phyloP scores from a whole-genome alignment of 345 rosid species.

The Aquilaria malaccensis region DNA sequence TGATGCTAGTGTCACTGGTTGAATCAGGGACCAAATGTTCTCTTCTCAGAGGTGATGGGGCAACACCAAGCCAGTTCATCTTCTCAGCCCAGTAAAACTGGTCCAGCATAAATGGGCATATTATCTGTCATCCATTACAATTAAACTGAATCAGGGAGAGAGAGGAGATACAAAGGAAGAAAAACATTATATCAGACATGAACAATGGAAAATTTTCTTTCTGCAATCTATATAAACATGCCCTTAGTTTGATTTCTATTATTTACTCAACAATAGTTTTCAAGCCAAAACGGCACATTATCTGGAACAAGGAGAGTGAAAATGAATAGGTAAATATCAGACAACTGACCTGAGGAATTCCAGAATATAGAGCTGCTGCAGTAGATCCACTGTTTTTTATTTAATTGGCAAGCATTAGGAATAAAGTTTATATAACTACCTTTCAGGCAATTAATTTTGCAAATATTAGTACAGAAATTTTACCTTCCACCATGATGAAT shows the following conservation, averaged over 20 bases:
- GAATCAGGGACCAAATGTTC: slow-evolving; percentile 44
- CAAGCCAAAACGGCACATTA: not conserved
- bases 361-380: slow-evolving; percentile 77
- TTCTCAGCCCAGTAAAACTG: slow-evolving; percentile 97
- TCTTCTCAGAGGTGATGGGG: slow-evolving; percentile 64
- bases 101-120: slow-evolving; percentile 84
- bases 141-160: not conserved
- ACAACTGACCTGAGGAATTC: slow-evolving; percentile 71
- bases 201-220: no score
- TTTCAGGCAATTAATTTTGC: slow-evolving; percentile 5
- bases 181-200: no score
- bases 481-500: slow-evolving; percentile 97
- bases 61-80: slow-evolving; percentile 91
- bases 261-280: not conserved
- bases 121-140: slow-evolving; percentile 38
- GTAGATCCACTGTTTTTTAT: slow-evolving; percentile 59
- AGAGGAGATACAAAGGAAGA: not conserved
- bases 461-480: slow-evolving; percentile 5
- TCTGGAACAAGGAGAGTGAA: slow-evolving; percentile 10
- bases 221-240: not conserved
- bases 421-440: slow-evolving; percentile 2
- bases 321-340: not conserved
- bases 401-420: slow-evolving; percentile 1
- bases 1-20: slow-evolving; percentile 25
- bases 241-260: not conserved